phyloP scores from a whole-genome alignment of 495 filamentous ascomycete genomes.

The Collariella sp. region DNA sequence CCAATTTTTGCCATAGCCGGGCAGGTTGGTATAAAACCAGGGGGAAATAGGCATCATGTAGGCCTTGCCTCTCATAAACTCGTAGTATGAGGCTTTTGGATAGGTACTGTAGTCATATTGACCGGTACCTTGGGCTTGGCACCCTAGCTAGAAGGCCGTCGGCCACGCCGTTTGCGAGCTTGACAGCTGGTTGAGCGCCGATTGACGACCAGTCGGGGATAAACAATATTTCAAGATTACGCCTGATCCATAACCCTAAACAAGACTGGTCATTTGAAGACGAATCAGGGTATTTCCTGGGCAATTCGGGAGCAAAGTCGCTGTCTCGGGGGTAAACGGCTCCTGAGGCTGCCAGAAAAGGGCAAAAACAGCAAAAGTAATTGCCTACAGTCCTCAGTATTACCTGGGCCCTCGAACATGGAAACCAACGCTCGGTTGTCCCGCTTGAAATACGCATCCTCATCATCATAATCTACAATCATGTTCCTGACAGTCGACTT shows the following conservation, averaged over 20 bases:
- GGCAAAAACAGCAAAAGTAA: too few species aligned
- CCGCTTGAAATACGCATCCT: slow-evolving; percentile 23
- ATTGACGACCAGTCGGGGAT: slow-evolving; percentile 24
- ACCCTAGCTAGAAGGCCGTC: slow-evolving; percentile 33
- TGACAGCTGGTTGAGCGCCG: slow-evolving; percentile 8
- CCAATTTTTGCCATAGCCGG: slow-evolving; percentile 51
- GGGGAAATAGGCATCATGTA: slow-evolving; percentile 47
- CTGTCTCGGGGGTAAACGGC: too few species aligned
- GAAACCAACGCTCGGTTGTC: slow-evolving; percentile 24
- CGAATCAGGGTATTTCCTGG: too few species aligned
- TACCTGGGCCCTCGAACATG: slow-evolving; percentile 23
- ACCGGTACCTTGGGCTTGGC: slow-evolving; percentile 37
- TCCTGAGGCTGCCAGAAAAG: too few species aligned
- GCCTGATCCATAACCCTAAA: too few species aligned
- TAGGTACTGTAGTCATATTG: slow-evolving; percentile 40
- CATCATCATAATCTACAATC: slow-evolving; percentile 20
- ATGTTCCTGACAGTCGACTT: slow-evolving; percentile 21
- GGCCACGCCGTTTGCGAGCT: slow-evolving; percentile 6
- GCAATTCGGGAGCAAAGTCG: too few species aligned
- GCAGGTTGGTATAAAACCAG: slow-evolving; percentile 57
- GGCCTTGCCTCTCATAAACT: slow-evolving; percentile 24
- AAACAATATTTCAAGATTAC: too few species aligned
- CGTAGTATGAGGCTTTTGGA: slow-evolving; percentile 16
- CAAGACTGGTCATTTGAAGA: too few species aligned
- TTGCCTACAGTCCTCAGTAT: slow-evolving; percentile 18